phyloP scores from a whole-genome alignment of 768 basidiomycete species.

The Tylopilus plumbeoviolaceoides region DNA sequence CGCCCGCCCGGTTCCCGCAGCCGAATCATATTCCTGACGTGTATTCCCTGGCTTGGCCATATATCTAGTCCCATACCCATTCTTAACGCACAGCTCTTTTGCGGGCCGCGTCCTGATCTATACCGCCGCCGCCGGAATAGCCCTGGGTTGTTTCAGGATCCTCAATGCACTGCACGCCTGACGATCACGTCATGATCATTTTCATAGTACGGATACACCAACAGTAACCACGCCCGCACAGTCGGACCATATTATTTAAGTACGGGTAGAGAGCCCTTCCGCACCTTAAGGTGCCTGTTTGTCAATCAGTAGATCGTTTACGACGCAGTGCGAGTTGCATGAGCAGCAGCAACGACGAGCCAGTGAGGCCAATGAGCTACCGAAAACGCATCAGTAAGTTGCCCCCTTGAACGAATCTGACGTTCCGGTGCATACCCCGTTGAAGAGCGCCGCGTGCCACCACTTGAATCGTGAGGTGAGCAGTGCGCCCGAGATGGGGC shows the following conservation, averaged over 20 bases:
- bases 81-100: constrained; percentile 60
- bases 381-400: not conserved
- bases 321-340: constrained; percentile 9
- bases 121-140: constrained; percentile 44
- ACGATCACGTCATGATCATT: not conserved
- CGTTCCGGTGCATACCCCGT: constrained; percentile 32
- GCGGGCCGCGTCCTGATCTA: constrained; percentile 58
- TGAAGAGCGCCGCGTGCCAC: constrained; percentile 53
- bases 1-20: not conserved
- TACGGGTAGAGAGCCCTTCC: not conserved
- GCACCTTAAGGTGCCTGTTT: not conserved
- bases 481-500: constrained; percentile 55
- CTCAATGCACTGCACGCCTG: constrained; percentile 56
- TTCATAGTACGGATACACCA: not conserved
- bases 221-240: not conserved
- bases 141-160: constrained; percentile 50
- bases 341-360: not conserved
- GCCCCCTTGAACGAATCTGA: too few species aligned
- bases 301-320: not conserved
- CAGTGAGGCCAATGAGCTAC: constrained; percentile 9
- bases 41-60: not conserved
- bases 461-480: constrained; percentile 49
- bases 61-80: constrained; percentile 73
- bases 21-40: too few species aligned
- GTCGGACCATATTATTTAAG: not conserved